These are phyloP conservation scores for Arthroderma uncinatum DNA, from an alignment of 2,329 filamentous ascomycete species.

Conservation along the genomic window DNA sequence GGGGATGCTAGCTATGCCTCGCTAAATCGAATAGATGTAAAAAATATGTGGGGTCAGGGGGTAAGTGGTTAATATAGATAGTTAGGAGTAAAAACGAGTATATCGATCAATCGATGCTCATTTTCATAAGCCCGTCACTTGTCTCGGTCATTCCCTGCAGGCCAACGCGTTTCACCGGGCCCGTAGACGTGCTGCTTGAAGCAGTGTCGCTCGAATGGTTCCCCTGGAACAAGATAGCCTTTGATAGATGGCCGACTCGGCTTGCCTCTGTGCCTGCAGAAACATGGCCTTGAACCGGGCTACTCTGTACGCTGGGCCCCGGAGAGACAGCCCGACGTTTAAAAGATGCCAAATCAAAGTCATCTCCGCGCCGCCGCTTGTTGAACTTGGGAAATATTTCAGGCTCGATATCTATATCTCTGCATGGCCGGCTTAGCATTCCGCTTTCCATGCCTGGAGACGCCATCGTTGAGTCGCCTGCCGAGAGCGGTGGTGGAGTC, in stretches of 20 bases:
- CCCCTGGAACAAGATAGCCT: conserved; percentile 17
- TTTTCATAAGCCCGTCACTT: conserved; percentile 90
- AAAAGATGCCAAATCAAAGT: conserved; percentile 77
- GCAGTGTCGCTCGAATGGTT: conserved; percentile 21
- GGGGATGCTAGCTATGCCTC: background rate
- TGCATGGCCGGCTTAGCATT: conserved; percentile 19
- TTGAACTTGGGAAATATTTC: conserved; percentile 2
- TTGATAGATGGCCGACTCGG: conserved; percentile 18
- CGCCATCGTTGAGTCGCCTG: conserved; percentile 18
- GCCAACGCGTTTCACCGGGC: conserved; percentile 52
- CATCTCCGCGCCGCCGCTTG: conserved; percentile 71
- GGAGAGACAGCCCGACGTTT: conserved; percentile 87
- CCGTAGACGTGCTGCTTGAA: conserved; percentile 38
- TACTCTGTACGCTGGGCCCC: conserved; percentile 82
- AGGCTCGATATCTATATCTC: background rate
- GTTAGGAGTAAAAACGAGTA: background rate
- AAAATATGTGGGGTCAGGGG: background rate
- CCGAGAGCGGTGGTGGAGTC: conserved; percentile 51
- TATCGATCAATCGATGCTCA: conserved; percentile 73
- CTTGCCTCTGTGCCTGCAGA: conserved; percentile 31
- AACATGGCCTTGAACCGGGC: conserved; percentile 40
- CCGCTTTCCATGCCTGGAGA: conserved; percentile 6
- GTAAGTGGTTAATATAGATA: background rate
- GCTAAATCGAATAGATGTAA: background rate
- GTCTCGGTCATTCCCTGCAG: conserved; percentile 92